Evolutionary conservation across 1,139 yeast genomes (phyloP), one percentile per base, ranked within the genome.

Genomic region (Petasospora fabianii): DNA sequence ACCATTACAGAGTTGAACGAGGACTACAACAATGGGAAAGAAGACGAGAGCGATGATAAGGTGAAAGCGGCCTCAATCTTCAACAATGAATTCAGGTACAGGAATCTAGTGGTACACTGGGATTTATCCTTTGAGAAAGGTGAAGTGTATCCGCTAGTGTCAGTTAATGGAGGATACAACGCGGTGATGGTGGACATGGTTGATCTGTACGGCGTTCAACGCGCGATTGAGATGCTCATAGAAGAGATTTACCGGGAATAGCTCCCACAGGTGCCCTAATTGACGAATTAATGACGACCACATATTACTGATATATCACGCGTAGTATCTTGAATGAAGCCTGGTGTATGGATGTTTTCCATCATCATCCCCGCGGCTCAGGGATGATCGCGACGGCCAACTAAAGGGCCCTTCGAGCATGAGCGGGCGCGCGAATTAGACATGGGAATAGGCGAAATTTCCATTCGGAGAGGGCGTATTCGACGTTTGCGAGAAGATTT

Each of bases 121-220:
- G 43, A 38, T 21, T 16, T 43, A 4, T 14, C 30, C 11, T 38
- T 38, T 27, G 24, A 35, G 11, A 8, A 22, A 6, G 44, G 41
- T 1, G 41, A 41, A n/a, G 17, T 41, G 13, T 33, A 22, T 30
- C 38, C 41, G 2, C 11, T 43, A 17, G 39, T 43, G 10, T 32
- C 41, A 2, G 45, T 34, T 4, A 41, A 43, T 27, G 14, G 34
- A 18, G 27, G 17, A 11, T 43, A 41, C 27, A 41, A 43, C 31
- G 30, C 29, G 2, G 41, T 44, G 10, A 38, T 44, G 27, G 32
- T 32, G 19, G 41, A 44, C 12, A 30, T 42, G 40, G 37, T 42
- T 14, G 32, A 28, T 2, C 14, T 42, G 16, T 42, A 42, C 26
- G 45, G 45, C 2, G 38, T 38, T 1, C 18, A 42, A 24, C 19